These are phyloP conservation scores for Vitis hybrid DNA, from an alignment of 177 flowering plant genomes.

Conservation along the genomic window DNA sequence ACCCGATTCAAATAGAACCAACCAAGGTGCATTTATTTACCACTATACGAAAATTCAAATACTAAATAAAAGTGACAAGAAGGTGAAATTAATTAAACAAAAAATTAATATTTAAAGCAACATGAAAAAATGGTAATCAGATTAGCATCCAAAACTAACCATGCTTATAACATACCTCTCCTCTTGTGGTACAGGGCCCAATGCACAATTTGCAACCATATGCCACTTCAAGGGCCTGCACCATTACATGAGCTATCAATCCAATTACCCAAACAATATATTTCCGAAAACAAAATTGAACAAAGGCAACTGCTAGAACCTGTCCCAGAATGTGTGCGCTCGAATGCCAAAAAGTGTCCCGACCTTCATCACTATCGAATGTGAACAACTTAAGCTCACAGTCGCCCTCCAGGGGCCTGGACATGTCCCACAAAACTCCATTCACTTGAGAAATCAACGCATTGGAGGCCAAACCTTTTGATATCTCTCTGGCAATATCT, in stretches of 20 bases:
- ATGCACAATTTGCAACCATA: constrained; percentile 96
- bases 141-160: too few relatives aligned
- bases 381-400: constrained; percentile 73
- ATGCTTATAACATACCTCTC: constrained; percentile 60
- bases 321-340: constrained; percentile 97
- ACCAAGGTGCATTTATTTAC: too few relatives aligned
- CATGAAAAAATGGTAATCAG: too few relatives aligned
- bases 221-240: constrained; percentile 77
- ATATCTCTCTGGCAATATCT: constrained; percentile 68
- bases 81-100: too few relatives aligned
- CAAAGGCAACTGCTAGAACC: constrained; percentile 29
- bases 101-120: too few relatives aligned
- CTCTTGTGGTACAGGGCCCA: constrained; percentile 98
- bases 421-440: constrained; percentile 94
- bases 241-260: background rate
- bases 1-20: too few relatives aligned
- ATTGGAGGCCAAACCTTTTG: constrained; percentile 67
- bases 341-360: constrained; percentile 98
- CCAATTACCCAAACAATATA: background rate
- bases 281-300: background rate
- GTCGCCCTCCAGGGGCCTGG: constrained; percentile 79
- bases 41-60: too few relatives aligned
- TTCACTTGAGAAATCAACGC: constrained; percentile 80
- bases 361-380: constrained; percentile 80
- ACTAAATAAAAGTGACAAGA: too few relatives aligned